A percentile compares a stretch with the other conserved stretches of the same genome.
Evolutionary conservation across 768 basidiomycete genomes (phyloP).

Genomic region (Psilocybe tampanensis): DNA sequence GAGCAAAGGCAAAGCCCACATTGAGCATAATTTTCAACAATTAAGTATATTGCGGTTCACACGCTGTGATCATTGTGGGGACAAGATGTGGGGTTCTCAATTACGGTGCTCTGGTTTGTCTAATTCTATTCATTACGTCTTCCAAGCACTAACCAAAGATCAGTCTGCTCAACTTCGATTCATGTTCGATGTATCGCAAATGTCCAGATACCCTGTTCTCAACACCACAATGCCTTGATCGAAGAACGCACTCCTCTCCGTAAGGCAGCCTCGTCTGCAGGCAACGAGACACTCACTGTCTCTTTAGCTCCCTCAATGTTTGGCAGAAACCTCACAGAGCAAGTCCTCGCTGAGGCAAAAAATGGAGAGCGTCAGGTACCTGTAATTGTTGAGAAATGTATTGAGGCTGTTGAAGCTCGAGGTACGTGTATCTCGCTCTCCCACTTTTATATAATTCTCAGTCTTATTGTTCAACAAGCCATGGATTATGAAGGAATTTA

Average conservation of each 20-base stretch:
- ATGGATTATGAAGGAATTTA: slow-evolving; percentile 98
- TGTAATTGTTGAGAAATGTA: slow-evolving; percentile 93
- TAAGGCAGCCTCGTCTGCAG: slow-evolving; percentile 27
- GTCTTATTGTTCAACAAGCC: slow-evolving; percentile 44
- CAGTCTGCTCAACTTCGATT: slow-evolving; percentile 84
- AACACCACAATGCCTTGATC: slow-evolving; percentile 36
- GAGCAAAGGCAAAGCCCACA: slow-evolving; percentile 36
- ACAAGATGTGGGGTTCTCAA: slow-evolving; percentile 99
- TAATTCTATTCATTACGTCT: not conserved
- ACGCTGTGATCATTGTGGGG: slow-evolving; percentile 93
- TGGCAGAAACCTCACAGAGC: slow-evolving; percentile 85
- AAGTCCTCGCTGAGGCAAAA: slow-evolving; percentile 69
- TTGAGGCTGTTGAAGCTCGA: slow-evolving; percentile 85
- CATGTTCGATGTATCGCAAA: slow-evolving; percentile 85
- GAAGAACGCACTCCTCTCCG: slow-evolving; percentile 41
- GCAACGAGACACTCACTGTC: slow-evolving; percentile 7
- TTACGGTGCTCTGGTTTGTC: slow-evolving; percentile 83
- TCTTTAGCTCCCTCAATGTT: slow-evolving; percentile 84
- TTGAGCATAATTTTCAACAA: slow-evolving; percentile 88
- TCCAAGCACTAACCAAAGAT: slow-evolving; percentile 3
- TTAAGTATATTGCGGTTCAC: slow-evolving; percentile 86
- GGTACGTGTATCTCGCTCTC: slow-evolving; percentile 50
- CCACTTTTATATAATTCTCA: not conserved
- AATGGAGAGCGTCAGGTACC: slow-evolving; percentile 71
- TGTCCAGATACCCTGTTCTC: slow-evolving; percentile 67